A percentile compares a stretch with the other conserved stretches of the same genome.
These are phyloP conservation scores for Saxophila tyrrhenica DNA, from an alignment of 495 filamentous ascomycete genomes.

Conservation along the genomic window DNA sequence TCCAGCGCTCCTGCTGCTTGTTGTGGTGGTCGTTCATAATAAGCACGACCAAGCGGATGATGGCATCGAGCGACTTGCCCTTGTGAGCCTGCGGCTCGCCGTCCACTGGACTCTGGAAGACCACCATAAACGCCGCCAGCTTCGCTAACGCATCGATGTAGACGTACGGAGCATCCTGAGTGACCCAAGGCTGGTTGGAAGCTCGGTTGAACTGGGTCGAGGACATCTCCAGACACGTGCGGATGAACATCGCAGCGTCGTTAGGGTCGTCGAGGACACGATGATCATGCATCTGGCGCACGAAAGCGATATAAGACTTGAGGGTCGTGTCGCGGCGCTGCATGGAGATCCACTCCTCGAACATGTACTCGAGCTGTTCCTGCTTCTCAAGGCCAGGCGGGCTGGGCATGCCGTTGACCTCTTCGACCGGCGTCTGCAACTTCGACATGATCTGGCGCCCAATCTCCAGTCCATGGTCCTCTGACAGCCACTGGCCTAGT, in stretches of 20 bases:
- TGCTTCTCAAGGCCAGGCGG: constrained; percentile 36
- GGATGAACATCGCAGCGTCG: constrained; percentile 65
- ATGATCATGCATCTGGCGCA: constrained; percentile 68
- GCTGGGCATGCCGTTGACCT: constrained; percentile 19
- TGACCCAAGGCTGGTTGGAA: constrained; percentile 39
- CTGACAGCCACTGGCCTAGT: constrained; percentile 67
- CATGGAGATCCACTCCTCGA: constrained; percentile 85
- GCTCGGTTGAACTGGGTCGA: constrained; percentile 65
- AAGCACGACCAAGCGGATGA: constrained; percentile 63
- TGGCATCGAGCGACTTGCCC: constrained; percentile 57
- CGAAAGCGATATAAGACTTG: constrained; percentile 61
- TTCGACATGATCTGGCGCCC: constrained; percentile 62
- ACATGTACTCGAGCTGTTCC: constrained; percentile 85
- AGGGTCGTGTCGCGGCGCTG: constrained; percentile 61
- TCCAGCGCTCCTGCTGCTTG: constrained; percentile 70
- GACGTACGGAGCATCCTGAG: constrained; percentile 58
- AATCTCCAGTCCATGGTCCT: constrained; percentile 53
- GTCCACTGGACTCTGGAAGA: constrained; percentile 48
- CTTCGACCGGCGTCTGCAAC: constrained; percentile 33
- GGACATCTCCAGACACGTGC: constrained; percentile 68
- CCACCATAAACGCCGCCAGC: constrained; percentile 61
- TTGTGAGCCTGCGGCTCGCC: constrained; percentile 49
- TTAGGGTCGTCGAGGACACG: constrained; percentile 59
- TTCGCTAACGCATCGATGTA: constrained; percentile 80
- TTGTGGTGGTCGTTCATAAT: constrained; percentile 78